These are phyloP conservation scores for Pleomassaria siparia DNA, from an alignment of 2,329 filamentous ascomycete genomes.

Conservation along the genomic window DNA sequence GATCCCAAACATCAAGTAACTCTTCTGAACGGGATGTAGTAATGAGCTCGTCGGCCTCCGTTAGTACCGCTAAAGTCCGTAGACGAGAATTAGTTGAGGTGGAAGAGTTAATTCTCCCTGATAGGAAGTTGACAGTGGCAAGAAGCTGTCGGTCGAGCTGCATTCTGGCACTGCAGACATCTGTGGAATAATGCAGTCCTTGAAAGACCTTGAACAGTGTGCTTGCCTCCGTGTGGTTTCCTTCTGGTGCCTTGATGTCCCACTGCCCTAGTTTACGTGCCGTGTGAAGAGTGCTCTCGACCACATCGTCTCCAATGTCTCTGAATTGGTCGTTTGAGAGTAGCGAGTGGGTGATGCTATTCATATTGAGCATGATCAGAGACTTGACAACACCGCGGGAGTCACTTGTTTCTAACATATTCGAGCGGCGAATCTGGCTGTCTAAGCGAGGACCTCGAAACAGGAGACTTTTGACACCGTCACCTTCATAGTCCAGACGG, in stretches of 20 bases:
- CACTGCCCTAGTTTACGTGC: conserved; percentile 85
- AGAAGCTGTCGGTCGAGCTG: conserved; percentile 64
- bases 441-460: conserved; percentile 92
- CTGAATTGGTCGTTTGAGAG: conserved; percentile 66
- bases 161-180: conserved; percentile 54
- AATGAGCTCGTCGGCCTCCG: conserved; percentile 79
- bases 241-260: conserved; percentile 77
- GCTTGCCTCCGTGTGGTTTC: conserved; percentile 63
- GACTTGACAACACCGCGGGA: conserved; percentile 72
- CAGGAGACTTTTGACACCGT: conserved; percentile 82
- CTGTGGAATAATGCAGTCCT: conserved; percentile 68
- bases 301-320: conserved; percentile 58
- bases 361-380: conserved; percentile 77
- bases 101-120: conserved; percentile 26
- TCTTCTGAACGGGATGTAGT: conserved; percentile 61
- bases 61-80: conserved; percentile 65
- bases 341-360: conserved; percentile 81
- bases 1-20: conserved; percentile 61
- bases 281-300: conserved; percentile 75
- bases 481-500: conserved; percentile 84
- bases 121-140: conserved; percentile 46
- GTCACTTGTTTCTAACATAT: conserved; percentile 60
- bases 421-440: conserved; percentile 69
- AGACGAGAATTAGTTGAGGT: conserved; percentile 27
- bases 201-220: conserved; percentile 81